phyloP scores from a whole-genome alignment of 1,284 basidiomycete species.

The Polyporus tsugae region DNA sequence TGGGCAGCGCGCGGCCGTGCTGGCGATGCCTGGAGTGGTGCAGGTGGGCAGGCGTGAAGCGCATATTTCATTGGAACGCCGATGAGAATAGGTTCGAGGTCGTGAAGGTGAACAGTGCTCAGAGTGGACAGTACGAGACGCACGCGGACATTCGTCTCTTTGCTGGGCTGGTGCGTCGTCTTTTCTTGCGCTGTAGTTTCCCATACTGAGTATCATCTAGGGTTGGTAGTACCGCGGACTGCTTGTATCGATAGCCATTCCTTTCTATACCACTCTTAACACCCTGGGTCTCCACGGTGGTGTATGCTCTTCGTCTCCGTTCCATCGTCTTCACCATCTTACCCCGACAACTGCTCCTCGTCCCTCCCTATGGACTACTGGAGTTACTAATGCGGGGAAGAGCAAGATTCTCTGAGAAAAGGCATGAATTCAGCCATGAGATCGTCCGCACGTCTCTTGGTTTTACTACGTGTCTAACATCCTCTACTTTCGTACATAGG shows the following conservation, averaged over 20 bases:
- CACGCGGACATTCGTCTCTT: constrained; percentile 55
- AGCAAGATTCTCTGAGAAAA: constrained; percentile 19
- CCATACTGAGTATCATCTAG: constrained; percentile 17
- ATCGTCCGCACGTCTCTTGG: constrained; percentile 27
- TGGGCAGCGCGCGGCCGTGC: constrained; percentile 59
- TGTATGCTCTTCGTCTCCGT: background rate
- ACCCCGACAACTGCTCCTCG: constrained; percentile 40
- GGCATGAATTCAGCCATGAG: constrained; percentile 35
- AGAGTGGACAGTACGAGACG: constrained; percentile 54
- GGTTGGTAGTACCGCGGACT: constrained; percentile 31
- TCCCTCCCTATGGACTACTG: constrained; percentile 31
- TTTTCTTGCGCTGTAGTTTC: background rate
- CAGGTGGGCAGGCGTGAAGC: constrained; percentile 64
- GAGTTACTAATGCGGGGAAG: constrained; percentile 42
- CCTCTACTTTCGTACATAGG: background rate
- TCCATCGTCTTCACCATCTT: background rate
- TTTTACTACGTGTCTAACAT: constrained; percentile 38
- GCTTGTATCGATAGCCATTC: constrained; percentile 14
- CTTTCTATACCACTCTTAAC: background rate
- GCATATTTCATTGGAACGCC: constrained; percentile 63
- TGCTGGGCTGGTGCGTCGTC: constrained; percentile 48
- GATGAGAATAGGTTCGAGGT: constrained; percentile 54
- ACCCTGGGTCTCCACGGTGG: background rate
- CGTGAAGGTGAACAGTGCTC: constrained; percentile 58
- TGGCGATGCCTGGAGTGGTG: constrained; percentile 66